Base-by-base conservation (phyloP, 225 moss, liverwort and hornwort species). In the Polytrichum commune region DNA sequence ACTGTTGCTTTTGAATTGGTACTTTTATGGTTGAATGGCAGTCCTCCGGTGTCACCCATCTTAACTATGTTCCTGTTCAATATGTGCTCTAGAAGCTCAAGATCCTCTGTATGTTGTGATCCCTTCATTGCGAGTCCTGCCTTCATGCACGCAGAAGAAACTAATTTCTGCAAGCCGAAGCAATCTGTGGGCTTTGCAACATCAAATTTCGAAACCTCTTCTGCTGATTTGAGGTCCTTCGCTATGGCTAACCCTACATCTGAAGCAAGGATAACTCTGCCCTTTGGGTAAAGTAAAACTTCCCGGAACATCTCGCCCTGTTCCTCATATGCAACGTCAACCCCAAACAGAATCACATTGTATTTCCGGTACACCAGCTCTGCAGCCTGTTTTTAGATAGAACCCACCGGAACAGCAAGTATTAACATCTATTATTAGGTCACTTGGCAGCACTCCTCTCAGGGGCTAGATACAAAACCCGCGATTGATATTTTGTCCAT, bases 191-290 rank as follows among this genome's bases (percentile, higher is more conserved):
- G 79, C 66, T 54, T 33, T 16, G 23, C 57, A 16, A 46, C 19
- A 54, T 87, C 72, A 32, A 88, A 74, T 69, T 72, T 80, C 4
- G 88, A 83, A 69, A 88, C 78, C 67, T 69, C 18, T 65, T 88
- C 82, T 27, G 85, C 85, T 46, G 74, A 60, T 62, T 70, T 69
- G 35, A 88, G 85, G 53, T 88, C 74, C 81, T 70, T 83, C 72
- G 88, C 80, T 69, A 88, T 80, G 30, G 74, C 88, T 69, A 88
- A 69, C 16, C 88, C 88, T 23, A 88, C 88, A 38, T 85, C 88
- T 18, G 85, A 74, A 24, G 76, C 62, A 25, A 68, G 74, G 22
- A 88, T 18, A 20, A 76, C 5, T 56, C 85, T 78, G 46, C 74
- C 85, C 68, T 69, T 81, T 26, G 88, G 85, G 60, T 72, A 83